Conservation (phyloP, 163 green algal species). For the Scenedesmus sp. region DNA sequence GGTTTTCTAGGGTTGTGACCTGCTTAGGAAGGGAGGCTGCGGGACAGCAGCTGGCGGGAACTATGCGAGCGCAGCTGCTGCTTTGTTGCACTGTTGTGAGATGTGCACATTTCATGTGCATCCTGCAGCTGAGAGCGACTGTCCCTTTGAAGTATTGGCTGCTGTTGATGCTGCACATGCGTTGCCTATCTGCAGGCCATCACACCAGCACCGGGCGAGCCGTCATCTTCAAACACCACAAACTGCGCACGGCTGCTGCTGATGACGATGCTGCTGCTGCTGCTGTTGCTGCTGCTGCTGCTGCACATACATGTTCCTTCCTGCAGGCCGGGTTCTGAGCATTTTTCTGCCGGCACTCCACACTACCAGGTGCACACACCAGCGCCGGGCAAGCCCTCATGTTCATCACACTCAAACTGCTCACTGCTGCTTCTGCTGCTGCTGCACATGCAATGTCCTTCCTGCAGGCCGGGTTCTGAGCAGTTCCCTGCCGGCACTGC, state of each 20-base stretch:
- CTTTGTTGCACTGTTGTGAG: too few species aligned
- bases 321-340: background rate
- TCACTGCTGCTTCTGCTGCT: background rate
- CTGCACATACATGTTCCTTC: background rate
- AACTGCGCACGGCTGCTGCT: too few species aligned
- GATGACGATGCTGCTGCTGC: background rate
- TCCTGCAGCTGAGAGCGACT: too few species aligned
- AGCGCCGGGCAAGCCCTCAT: background rate
- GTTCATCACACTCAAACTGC: too few species aligned
- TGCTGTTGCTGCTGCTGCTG: background rate
- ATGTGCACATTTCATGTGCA: too few species aligned
- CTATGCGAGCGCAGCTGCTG: too few species aligned
- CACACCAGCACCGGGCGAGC: too few species aligned
- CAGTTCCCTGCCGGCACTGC: constrained; percentile 2
- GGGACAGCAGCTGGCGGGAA: too few species aligned
- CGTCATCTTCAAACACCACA: too few species aligned
- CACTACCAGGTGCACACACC: background rate
- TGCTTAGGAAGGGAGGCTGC: background rate
- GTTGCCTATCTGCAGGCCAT: too few species aligned
- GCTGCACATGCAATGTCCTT: background rate
- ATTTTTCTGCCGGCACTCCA: background rate
- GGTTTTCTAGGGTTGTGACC: background rate
- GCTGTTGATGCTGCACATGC: too few species aligned
- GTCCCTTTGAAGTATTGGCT: too few species aligned
- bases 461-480: constrained; percentile 12